A percentile compares a stretch with the other conserved stretches of the same genome.
Conservation (phyloP, 176 grass and related monocot genomes). For the Canna indica region DNA sequence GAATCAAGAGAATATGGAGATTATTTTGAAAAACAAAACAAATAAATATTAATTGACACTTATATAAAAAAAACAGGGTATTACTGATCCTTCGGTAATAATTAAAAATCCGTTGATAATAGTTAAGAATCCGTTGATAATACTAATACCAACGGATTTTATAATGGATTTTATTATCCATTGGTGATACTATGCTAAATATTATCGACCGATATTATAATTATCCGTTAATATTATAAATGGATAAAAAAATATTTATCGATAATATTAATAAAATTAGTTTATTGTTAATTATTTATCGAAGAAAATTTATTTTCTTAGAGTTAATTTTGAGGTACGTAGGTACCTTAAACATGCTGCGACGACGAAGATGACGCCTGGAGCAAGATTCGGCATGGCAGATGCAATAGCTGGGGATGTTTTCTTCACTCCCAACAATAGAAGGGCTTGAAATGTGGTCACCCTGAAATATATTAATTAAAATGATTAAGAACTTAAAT, state of each 20-base stretch:
- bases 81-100: no score
- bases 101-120: no score
- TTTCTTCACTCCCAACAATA: conserved; percentile 62
- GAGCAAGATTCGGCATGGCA: conserved; percentile 65
- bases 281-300: neutral
- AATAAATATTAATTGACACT: neutral
- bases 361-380: conserved; percentile 60
- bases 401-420: conserved; percentile 58
- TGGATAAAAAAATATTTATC: no score
- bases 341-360: conserved; percentile 43
- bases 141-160: no score
- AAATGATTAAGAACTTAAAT: no score
- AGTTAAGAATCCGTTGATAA: no score
- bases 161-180: no score
- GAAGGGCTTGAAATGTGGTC: conserved; percentile 47
- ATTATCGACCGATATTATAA: no score
- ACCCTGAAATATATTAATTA: conserved; percentile 24
- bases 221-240: no score
- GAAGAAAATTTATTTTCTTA: neutral
- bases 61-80: no score
- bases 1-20: neutral
- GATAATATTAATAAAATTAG: neutral
- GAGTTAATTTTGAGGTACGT: no score
- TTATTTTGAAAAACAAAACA: neutral
- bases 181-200: no score